Base-by-base conservation (phyloP, 176 grass and related monocot genomes). In the Oryza meridionalis region DNA sequence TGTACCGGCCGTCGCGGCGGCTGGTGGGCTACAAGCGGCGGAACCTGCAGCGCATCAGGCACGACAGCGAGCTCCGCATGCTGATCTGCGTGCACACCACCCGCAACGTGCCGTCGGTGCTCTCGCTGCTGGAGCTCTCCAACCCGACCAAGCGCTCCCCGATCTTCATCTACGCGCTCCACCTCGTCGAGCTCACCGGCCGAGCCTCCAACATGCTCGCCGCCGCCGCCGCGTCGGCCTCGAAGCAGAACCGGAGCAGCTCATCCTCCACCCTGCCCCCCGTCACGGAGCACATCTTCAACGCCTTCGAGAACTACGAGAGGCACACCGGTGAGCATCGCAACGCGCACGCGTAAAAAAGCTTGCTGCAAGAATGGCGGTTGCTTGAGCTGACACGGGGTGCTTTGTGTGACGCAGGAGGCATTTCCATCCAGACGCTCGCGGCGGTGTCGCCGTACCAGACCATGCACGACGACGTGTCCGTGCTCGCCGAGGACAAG, bases 141-240 rank as follows among this genome's bases (percentile, higher is more conserved):
- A 93, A 91, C 79, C 96, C 91, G 0, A 90, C 11, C 82, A 98
- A 95, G 88, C 93, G 96, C 38, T 86, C 91, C 44, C 92, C 92
- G 4, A 98, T 98, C 75, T 98, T 95, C 66, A 87, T 93, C 79
- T 95, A 95, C 79, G 96, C 89, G 22, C 88, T 98, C 77, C 96
- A 98, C 82, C 96, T 98, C 45, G 85, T 98, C 25, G 93, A 98
- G 87, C 96, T 98, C 86, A 95, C 96, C 0, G 88, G 90, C 17
- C 89, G 96, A 13, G 86, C 92, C 49, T 90, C 92, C 80, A 90
- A 94, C 87, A 93, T 98, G 87, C 88, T 98, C 65, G 88, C 88
- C 80, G 81, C 87, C 0, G 88, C 94, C 6, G 84, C 84, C 4
- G 72, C 84, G 15, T 66, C 85, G 1, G 64, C 73, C 9, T 47